phyloP scores from a whole-genome alignment of 495 filamentous ascomycete species.

The Penicillium herquei region DNA sequence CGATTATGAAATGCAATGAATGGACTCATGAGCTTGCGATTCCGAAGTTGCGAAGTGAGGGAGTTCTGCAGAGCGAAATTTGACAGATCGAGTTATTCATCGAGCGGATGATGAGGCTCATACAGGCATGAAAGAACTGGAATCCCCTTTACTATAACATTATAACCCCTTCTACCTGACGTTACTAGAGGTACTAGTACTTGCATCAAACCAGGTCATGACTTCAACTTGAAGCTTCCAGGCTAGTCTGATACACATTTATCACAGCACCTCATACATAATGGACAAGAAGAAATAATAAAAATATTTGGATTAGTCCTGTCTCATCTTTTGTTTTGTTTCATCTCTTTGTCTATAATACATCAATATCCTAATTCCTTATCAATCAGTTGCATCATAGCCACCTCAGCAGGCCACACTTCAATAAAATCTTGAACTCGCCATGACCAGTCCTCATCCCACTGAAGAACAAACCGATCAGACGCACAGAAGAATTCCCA shows the following conservation, averaged over 20 bases:
- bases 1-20: background rate
- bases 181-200: too few species aligned
- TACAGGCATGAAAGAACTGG: background rate
- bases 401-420: constrained; percentile 28
- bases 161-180: too few species aligned
- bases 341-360: background rate
- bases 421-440: constrained; percentile 27
- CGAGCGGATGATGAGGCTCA: background rate
- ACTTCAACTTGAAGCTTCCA: too few species aligned
- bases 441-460: constrained; percentile 28
- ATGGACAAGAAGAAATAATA: background rate
- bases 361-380: constrained; percentile 24
- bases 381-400: constrained; percentile 28
- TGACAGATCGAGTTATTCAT: background rate
- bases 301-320: background rate
- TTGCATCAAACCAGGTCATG: too few species aligned
- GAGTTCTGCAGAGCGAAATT: background rate
- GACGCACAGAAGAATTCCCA: constrained; percentile 30
- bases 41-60: background rate
- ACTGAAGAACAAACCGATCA: constrained; percentile 15
- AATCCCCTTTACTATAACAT: background rate
- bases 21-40: background rate
- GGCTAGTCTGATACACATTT: too few species aligned
- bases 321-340: background rate
- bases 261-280: too few species aligned